Evolutionary conservation across 164 flowering plant species (phyloP), one percentile per base, ranked within the genome.

Genomic region (Vitis cinerea): DNA sequence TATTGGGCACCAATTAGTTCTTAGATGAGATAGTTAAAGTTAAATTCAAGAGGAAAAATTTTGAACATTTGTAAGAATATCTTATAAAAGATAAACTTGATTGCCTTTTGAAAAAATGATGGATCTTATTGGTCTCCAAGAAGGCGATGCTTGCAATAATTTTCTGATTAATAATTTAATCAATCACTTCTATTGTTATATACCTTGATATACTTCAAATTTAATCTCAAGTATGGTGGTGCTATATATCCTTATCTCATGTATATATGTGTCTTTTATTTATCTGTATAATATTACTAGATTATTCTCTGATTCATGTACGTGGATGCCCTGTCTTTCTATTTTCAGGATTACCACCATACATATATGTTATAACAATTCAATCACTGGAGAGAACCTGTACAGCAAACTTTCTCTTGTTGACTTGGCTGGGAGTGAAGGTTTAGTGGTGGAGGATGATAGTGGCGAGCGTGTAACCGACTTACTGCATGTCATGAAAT

Each of bases 351-450:
- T 92, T 62, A 68, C 90, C 71, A 87, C 86, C 52, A 76, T 96
- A 71, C 99, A 93, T 72, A 84, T 93, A 74, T 82, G 83, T 53
- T 86, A 87, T 78, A 85, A 74, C 82, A 93, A 93, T 75, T 63
- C 76, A 75, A 86, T 93, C 65, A 91, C 88, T 47, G 83, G 89
- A 23, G 99, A 93, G 75, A 89, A 77, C 68, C 51, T 76, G 69
- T 87, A 86, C 69, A 93, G 97, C 88, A 96, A 93, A 81, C 92
- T 96, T 71, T 90, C 97, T 71, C 90, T 96, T 68, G 90, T 92
- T 65, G 98, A 96, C 81, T 84, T 93, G 81, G 99, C 99, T 83
- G 97, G 97, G 83, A 90, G 98, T 79, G 97, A 90, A 68, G 83
- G 92, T 72, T 65, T 81, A 62, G 74, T 71, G 54, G 73, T 72